These are phyloP conservation scores for Aspergillus wentii DNA, from an alignment of 495 filamentous ascomycete genomes.

Conservation along the genomic window DNA sequence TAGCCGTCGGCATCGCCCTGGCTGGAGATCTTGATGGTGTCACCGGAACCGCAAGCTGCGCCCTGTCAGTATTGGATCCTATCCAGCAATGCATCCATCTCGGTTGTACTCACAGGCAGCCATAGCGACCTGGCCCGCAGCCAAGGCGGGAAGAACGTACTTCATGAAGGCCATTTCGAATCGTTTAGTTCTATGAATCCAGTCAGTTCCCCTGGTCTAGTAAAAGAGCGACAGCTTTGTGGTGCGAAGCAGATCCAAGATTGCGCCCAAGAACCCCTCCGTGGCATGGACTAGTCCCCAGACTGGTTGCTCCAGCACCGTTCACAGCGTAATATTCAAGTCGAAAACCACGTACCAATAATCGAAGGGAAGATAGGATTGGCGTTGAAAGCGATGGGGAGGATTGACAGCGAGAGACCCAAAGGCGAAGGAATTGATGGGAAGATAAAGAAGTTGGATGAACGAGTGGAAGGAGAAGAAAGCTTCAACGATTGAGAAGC, in stretches of 20 bases:
- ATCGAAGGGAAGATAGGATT: background rate
- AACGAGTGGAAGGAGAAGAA: slow-evolving; percentile 17
- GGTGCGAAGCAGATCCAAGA: slow-evolving; percentile 4
- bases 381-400: slow-evolving; percentile 13
- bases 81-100: no score
- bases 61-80: slow-evolving; percentile 8
- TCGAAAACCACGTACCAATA: background rate
- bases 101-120: slow-evolving; percentile 43
- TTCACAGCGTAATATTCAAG: background rate
- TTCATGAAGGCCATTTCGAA: slow-evolving; percentile 72
- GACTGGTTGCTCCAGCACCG: no score
- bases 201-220: background rate
- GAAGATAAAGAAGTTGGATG: background rate
- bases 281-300: no score
- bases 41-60: slow-evolving; percentile 24
- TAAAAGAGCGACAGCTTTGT: slow-evolving; percentile 4
- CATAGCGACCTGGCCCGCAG: slow-evolving; percentile 55
- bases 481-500: slow-evolving; percentile 30
- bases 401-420: slow-evolving; percentile 26
- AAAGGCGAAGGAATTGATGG: slow-evolving; percentile 44
- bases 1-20: slow-evolving; percentile 68
- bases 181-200: slow-evolving; percentile 14
- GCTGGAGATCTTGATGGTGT: slow-evolving; percentile 55
- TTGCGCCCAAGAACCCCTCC: background rate
- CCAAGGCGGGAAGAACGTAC: slow-evolving; percentile 70